Percentiles rank a stretch among this genome's conserved stretches.
Evolutionary conservation across 73 alveolate genomes (phyloP).

Genomic region (Strombidium stylifer): DNA sequence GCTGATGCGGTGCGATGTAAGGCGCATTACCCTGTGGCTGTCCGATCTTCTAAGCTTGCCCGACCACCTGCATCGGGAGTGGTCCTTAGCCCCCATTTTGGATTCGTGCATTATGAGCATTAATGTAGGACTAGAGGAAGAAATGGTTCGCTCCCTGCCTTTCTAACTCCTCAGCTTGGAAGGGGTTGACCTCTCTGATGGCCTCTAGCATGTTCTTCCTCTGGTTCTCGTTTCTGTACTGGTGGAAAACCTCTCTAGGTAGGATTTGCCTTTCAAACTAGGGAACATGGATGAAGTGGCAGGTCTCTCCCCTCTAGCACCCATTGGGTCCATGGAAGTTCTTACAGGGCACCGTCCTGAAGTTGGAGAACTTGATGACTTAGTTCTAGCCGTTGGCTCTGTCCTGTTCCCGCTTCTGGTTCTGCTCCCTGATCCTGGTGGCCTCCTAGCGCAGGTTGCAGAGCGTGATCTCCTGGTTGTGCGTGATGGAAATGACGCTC

Average conservation of each 20-base stretch:
- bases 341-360: slow-evolving; percentile 76
- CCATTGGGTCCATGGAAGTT: slow-evolving; percentile 92
- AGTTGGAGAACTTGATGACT: slow-evolving; percentile 38
- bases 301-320: slow-evolving; percentile 87
- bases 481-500: no score
- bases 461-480: no score
- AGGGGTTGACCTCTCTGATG: slow-evolving; percentile 13
- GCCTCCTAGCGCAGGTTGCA: no score
- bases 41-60: no score
- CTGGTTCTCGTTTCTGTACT: slow-evolving; percentile 42
- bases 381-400: no score
- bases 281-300: slow-evolving; percentile 90
- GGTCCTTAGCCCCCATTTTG: not conserved
- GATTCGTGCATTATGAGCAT: not conserved
- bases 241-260: slow-evolving; percentile 35
- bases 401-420: no score
- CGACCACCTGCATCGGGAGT: not conserved
- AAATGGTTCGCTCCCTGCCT: not conserved
- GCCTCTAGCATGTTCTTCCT: slow-evolving; percentile 31
- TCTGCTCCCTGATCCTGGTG: no score
- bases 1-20: not conserved
- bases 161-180: not conserved
- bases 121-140: no score
- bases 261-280: slow-evolving; percentile 45
- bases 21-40: no score